Conservation (phyloP, 1,284 basidiomycete species). For the Cutaneotrichosporon spelunceum region DNA sequence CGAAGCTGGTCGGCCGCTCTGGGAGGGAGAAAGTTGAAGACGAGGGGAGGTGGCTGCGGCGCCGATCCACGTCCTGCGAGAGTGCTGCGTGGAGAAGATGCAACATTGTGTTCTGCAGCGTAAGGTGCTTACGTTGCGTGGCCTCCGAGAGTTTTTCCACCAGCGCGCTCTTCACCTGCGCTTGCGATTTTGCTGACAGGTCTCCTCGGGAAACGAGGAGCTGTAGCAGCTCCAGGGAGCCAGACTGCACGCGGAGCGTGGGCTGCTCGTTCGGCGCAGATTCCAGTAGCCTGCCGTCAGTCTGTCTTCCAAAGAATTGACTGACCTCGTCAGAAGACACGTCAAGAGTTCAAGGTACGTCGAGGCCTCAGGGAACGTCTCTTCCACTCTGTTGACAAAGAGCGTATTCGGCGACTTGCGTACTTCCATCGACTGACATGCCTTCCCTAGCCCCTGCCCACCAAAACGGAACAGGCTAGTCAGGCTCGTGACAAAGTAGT, state of each 20-base stretch:
- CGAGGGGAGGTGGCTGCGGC: conserved; percentile 31
- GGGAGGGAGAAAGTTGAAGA: conserved; percentile 23
- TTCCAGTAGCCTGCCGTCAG: conserved; percentile 19
- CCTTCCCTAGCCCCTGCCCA: conserved; percentile 62
- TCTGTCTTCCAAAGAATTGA: not conserved
- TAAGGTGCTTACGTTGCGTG: conserved; percentile 66
- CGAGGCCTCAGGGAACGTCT: conserved; percentile 13
- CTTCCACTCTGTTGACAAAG: conserved; percentile 14
- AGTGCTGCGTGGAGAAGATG: conserved; percentile 84
- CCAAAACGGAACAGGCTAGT: conserved; percentile 77
- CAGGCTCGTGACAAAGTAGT: conserved; percentile 59
- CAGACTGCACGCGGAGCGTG: conserved; percentile 61
- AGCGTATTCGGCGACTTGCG: conserved; percentile 24
- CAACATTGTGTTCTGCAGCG: conserved; percentile 87
- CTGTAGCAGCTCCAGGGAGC: conserved; percentile 76
- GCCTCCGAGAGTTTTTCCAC: conserved; percentile 71
- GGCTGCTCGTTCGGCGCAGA: conserved; percentile 52
- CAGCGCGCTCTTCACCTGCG: conserved; percentile 66
- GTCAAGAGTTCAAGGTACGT: conserved; percentile 23
- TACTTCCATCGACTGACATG: conserved; percentile 30
- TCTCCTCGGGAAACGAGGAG: conserved; percentile 75
- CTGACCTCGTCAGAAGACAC: conserved; percentile 17
- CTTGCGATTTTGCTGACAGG: conserved; percentile 60
- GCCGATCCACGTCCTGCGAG: conserved; percentile 55
- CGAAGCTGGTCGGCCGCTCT: conserved; percentile 11